Conservation (phyloP, 352 stramenopile species). For the Pythium aristosporum region DNA sequence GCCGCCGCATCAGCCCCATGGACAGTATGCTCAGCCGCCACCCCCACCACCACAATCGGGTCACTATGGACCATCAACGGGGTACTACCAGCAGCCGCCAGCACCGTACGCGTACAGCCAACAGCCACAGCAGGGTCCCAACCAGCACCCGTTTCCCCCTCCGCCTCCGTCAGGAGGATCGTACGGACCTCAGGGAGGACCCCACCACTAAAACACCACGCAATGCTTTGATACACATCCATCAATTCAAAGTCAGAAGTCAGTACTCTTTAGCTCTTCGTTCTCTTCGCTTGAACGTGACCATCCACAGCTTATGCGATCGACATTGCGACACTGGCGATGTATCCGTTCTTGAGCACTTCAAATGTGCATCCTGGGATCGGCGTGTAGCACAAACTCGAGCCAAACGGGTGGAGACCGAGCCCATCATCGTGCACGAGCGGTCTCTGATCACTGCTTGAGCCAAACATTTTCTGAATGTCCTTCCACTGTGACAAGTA, state of each 20-base stretch:
- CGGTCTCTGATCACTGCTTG: slow-evolving; percentile 49
- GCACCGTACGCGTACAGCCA: slow-evolving; percentile 19
- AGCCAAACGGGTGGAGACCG: slow-evolving; percentile 74
- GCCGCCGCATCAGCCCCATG: slow-evolving; percentile 2
- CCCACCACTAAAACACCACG: slow-evolving; percentile 8
- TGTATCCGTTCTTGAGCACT: slow-evolving; percentile 77
- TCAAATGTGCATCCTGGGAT: slow-evolving; percentile 77
- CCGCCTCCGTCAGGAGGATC: slow-evolving; percentile 20
- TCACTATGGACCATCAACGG: slow-evolving; percentile 17
- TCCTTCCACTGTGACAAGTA: slow-evolving; percentile 38
- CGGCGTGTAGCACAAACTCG: slow-evolving; percentile 74
- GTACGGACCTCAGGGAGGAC: slow-evolving; percentile 19
- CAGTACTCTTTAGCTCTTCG: not conserved
- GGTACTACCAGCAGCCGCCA: slow-evolving; percentile 26
- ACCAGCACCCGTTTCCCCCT: slow-evolving; percentile 17
- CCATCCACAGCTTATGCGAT: slow-evolving; percentile 5
- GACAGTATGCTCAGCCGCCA: slow-evolving; percentile 18
- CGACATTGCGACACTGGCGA: slow-evolving; percentile 74
- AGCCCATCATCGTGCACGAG: slow-evolving; percentile 79
- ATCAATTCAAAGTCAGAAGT: no score
- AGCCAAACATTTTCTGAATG: slow-evolving; percentile 57
- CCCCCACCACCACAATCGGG: slow-evolving; percentile 14
- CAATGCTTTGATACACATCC: not conserved
- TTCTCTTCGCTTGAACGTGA: not conserved
- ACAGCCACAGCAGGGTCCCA: slow-evolving; percentile 6